phyloP scores from a whole-genome alignment of 805 yeast species.

The Barnettozyma wickerhamii region DNA sequence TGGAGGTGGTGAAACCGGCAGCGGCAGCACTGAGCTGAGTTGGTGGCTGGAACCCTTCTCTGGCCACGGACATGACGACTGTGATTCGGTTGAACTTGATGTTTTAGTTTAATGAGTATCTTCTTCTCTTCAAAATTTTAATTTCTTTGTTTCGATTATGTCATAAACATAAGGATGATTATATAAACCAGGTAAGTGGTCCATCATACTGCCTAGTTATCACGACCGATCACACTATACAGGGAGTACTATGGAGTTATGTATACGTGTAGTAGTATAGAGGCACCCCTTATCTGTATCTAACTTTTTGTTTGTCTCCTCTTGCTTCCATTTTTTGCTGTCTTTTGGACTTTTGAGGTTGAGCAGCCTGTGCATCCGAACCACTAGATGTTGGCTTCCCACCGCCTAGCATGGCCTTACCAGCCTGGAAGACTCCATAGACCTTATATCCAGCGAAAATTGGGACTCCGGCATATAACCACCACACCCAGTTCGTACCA shows the following conservation, averaged over 20 bases:
- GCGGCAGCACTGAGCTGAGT: constrained; percentile 83
- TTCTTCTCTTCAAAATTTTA: background rate
- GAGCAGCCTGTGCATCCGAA: constrained; percentile 2
- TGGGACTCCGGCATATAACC: constrained; percentile 39
- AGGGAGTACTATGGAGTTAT: too few species aligned
- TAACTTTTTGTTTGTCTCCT: constrained; percentile 33
- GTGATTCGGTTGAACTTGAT: too few species aligned
- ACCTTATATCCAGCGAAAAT: constrained; percentile 42
- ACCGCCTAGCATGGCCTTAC: constrained; percentile 24
- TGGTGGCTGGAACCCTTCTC: constrained; percentile 89
- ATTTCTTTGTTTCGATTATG: too few species aligned
- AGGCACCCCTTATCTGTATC: constrained; percentile 33
- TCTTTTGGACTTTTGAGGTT: constrained; percentile 33
- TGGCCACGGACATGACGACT: constrained; percentile 41
- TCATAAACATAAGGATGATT: too few species aligned
- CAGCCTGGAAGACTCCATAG: constrained; percentile 29
- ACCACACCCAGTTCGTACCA: constrained; percentile 42
- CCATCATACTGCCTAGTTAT: background rate
- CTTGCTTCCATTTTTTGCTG: constrained; percentile 37
- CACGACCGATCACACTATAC: too few species aligned
- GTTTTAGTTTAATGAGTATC: too few species aligned
- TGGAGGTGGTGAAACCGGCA: constrained; percentile 63
- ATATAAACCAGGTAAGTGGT: background rate
- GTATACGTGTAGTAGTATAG: too few species aligned
- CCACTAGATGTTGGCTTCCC: constrained; percentile 5